A percentile compares a stretch with the other conserved stretches of the same genome.
phyloP scores from a whole-genome alignment of 768 basidiomycete species.

The Leucosporidium scottii region DNA sequence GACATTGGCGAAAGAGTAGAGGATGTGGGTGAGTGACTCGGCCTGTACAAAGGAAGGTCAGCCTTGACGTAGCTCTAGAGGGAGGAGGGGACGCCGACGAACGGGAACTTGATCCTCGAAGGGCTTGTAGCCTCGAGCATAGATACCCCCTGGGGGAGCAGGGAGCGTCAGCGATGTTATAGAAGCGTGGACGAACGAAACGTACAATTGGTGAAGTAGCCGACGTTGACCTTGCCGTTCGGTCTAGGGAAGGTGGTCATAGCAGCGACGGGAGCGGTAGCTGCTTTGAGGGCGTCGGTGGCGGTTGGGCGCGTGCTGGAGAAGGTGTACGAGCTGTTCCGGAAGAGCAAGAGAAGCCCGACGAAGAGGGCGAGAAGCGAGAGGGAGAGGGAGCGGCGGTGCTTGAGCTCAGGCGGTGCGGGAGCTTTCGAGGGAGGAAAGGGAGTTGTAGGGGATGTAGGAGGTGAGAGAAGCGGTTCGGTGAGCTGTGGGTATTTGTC shows the following conservation, averaged over 20 bases:
- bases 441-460: no score
- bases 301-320: neutral
- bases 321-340: neutral
- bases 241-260: constrained; percentile 5
- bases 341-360: neutral
- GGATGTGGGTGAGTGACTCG: constrained; percentile 61
- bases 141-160: constrained; percentile 52
- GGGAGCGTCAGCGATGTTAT: neutral
- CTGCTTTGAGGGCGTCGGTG: neutral
- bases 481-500: no score
- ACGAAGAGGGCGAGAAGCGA: neutral
- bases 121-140: constrained; percentile 85
- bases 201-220: constrained; percentile 34
- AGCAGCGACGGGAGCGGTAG: neutral
- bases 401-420: neutral
- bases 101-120: constrained; percentile 58
- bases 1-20: constrained; percentile 71
- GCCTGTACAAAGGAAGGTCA: constrained; percentile 32
- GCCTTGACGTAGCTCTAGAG: no score
- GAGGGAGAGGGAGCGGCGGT: neutral
- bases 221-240: constrained; percentile 29
- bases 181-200: no score
- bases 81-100: no score
- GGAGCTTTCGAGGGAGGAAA: no score
- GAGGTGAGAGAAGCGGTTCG: no score